Conservation (phyloP, 768 basidiomycete species). For the Podaxis mareebaensis region DNA sequence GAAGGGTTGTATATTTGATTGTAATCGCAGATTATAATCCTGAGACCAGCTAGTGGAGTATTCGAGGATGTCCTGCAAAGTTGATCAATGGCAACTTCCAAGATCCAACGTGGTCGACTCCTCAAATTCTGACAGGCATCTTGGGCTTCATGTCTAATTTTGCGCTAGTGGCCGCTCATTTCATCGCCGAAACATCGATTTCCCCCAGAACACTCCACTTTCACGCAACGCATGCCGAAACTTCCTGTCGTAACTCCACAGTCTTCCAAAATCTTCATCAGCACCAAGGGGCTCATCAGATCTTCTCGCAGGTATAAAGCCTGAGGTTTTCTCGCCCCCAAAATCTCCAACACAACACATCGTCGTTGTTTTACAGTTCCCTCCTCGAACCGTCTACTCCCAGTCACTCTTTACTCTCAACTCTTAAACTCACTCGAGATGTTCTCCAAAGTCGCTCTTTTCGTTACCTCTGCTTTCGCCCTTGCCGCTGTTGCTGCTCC, state of each 20-base stretch:
- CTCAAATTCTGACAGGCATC: neutral
- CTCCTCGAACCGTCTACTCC: neutral
- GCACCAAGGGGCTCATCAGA: neutral
- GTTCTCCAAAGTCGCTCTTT: constrained; percentile 17
- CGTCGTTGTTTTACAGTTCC: neutral
- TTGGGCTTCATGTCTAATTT: neutral
- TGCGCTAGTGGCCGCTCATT: neutral
- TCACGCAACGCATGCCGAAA: neutral
- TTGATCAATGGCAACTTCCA: neutral
- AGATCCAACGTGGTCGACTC: neutral
- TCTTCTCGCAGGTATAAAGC: neutral
- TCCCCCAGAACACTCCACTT: neutral
- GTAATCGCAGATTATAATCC: neutral
- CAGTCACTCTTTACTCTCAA: constrained; percentile 6
- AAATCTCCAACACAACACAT: constrained; percentile 4
- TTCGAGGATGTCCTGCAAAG: neutral
- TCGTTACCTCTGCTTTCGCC: constrained; percentile 12
- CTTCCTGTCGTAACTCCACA: neutral
- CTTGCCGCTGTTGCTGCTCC: constrained; percentile 16
- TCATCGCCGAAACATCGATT: neutral
- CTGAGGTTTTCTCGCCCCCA: neutral
- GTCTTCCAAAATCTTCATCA: neutral
- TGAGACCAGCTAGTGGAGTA: neutral
- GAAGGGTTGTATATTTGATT: neutral
- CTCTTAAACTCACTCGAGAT: constrained; percentile 14